phyloP scores from a whole-genome alignment of 352 stramenopile genomes.

The Phytophthora syringae region DNA sequence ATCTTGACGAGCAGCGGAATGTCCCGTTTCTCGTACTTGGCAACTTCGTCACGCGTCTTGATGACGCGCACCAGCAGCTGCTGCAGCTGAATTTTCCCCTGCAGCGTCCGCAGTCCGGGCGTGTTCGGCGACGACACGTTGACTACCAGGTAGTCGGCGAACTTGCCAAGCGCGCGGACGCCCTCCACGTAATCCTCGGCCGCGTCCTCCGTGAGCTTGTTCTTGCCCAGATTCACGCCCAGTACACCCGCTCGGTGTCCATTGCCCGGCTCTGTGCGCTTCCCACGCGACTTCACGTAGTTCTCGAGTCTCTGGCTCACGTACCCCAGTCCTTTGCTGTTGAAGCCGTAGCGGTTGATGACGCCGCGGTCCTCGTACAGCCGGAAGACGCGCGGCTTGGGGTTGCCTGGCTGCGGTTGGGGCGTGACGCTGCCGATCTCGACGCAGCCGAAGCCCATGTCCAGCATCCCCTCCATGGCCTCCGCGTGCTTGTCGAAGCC shows the following conservation, averaged over 20 bases:
- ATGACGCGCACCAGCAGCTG: slow-evolving; percentile 78
- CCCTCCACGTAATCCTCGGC: slow-evolving; percentile 91
- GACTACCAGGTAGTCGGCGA: slow-evolving; percentile 98
- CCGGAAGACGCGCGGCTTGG: slow-evolving; percentile 97
- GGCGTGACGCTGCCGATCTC: slow-evolving; percentile 97
- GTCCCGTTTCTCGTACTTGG: slow-evolving; percentile 54
- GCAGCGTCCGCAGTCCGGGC: slow-evolving; percentile 81
- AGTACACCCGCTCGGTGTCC: slow-evolving; percentile 84
- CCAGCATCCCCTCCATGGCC: slow-evolving; percentile 93
- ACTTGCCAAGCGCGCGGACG: slow-evolving; percentile 92
- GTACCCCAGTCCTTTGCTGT: slow-evolving; percentile 90
- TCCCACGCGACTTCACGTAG: slow-evolving; percentile 55
- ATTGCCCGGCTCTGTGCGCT: slow-evolving; percentile 26
- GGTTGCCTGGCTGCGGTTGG: slow-evolving; percentile 93
- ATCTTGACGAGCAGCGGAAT: slow-evolving; percentile 98
- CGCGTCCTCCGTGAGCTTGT: slow-evolving; percentile 92
- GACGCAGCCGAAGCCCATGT: slow-evolving; percentile 95
- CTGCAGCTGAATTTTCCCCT: slow-evolving; percentile 85
- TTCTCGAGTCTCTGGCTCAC: slow-evolving; percentile 75
- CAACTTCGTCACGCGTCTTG: slow-evolving; percentile 67
- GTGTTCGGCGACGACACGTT: slow-evolving; percentile 98
- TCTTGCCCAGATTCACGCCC: slow-evolving; percentile 98
- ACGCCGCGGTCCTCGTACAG: slow-evolving; percentile 94
- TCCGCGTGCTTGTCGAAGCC: slow-evolving; percentile 98
- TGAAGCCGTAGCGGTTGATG: slow-evolving; percentile 99